phyloP scores from a whole-genome alignment of 202 grass and related monocot species.

The Panicum hallii region DNA sequence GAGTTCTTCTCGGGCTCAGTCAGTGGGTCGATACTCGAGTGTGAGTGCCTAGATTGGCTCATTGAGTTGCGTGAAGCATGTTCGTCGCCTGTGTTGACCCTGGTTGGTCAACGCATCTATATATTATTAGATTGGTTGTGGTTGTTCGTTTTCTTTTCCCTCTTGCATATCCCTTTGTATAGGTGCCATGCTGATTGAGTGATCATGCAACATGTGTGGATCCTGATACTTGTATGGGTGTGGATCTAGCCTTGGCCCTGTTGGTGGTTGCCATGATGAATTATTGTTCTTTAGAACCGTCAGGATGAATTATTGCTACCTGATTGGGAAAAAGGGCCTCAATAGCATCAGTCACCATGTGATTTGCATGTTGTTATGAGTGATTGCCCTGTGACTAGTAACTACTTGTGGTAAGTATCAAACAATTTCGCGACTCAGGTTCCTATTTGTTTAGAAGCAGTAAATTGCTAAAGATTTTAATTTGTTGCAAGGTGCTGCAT shows the following conservation, averaged over 20 bases:
- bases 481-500: background rate
- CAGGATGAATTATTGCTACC: constrained; percentile 29
- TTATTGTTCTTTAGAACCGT: background rate
- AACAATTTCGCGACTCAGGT: background rate
- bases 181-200: constrained; percentile 32
- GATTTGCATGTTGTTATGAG: background rate
- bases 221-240: constrained; percentile 33
- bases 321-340: constrained; percentile 23
- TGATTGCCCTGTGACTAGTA: background rate
- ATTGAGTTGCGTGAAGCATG: constrained; percentile 18
- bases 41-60: constrained; percentile 6
- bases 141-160: background rate
- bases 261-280: constrained; percentile 46
- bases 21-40: background rate
- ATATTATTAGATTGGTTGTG: constrained; percentile 30
- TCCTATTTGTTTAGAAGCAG: background rate
- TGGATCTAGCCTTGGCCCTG: constrained; percentile 43
- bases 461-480: constrained; percentile 13
- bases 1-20: constrained; percentile 36
- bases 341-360: background rate
- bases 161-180: constrained; percentile 1
- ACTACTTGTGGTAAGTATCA: background rate
- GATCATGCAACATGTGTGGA: constrained; percentile 49
- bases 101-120: constrained; percentile 45
- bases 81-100: constrained; percentile 47